These are phyloP conservation scores for Rickenella mellea DNA, from an alignment of 768 basidiomycete genomes.

Conservation along the genomic window DNA sequence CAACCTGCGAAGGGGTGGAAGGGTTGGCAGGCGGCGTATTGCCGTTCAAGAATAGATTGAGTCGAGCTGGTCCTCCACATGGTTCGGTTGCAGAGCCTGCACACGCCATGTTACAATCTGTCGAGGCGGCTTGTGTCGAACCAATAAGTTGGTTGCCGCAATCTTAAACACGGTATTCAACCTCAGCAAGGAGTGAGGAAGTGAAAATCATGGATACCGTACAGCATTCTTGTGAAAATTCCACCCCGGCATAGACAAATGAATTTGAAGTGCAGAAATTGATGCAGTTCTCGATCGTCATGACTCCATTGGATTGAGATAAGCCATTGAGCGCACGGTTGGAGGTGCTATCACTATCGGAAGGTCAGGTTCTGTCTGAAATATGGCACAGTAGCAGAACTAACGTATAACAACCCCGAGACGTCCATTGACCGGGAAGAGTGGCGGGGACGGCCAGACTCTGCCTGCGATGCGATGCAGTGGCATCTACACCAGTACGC, in stretches of 20 bases:
- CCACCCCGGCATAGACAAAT: constrained; percentile 61
- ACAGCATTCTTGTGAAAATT: constrained; percentile 62
- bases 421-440: too few species aligned
- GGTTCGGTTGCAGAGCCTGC: constrained; percentile 44
- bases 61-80: constrained; percentile 50
- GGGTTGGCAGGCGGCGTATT: constrained; percentile 45
- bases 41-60: constrained; percentile 61
- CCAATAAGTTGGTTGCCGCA: constrained; percentile 51
- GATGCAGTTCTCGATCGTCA: constrained; percentile 56
- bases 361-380: too few species aligned
- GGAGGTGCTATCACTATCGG: constrained; percentile 45
- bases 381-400: too few species aligned
- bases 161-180: constrained; percentile 32
- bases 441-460: too few species aligned
- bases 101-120: constrained; percentile 56
- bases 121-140: constrained; percentile 30
- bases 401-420: too few species aligned
- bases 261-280: constrained; percentile 30
- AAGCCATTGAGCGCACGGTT: constrained; percentile 48
- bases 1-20: constrained; percentile 39
- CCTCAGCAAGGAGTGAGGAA: not conserved
- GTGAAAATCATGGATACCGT: constrained; percentile 13
- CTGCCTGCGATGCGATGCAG: too few species aligned
- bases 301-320: constrained; percentile 34
- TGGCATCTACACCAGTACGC: too few species aligned